These are phyloP conservation scores for Diaporthe velutina DNA, from an alignment of 2,329 filamentous ascomycete genomes.

Conservation along the genomic window DNA sequence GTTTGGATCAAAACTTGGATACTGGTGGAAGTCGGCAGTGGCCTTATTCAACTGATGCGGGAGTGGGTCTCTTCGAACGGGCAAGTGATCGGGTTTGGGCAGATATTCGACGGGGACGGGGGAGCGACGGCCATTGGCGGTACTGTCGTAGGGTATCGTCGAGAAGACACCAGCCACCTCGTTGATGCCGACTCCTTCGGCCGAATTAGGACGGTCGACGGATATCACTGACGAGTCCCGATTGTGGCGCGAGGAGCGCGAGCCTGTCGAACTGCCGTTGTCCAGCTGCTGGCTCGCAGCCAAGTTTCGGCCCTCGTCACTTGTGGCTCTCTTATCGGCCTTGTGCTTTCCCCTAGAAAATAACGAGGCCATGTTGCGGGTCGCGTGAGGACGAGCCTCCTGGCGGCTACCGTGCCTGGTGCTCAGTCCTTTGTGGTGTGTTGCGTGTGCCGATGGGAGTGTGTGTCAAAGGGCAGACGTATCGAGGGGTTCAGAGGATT, in stretches of 20 bases:
- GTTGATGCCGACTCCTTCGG: slow-evolving; percentile 73
- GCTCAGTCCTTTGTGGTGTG: slow-evolving; percentile 18
- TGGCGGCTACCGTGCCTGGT: slow-evolving; percentile 15
- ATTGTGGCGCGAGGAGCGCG: slow-evolving; percentile 80
- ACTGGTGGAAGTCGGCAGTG: slow-evolving; percentile 87
- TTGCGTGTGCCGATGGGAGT: slow-evolving; percentile 22
- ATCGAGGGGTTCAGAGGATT: slow-evolving; percentile 15
- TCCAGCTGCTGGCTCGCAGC: slow-evolving; percentile 69
- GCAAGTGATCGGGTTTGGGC: slow-evolving; percentile 74
- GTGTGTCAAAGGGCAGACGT: background rate
- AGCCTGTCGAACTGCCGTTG: slow-evolving; percentile 62
- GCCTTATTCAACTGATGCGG: slow-evolving; percentile 88
- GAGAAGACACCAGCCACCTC: slow-evolving; percentile 87
- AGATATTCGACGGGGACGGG: slow-evolving; percentile 81
- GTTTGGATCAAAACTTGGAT: slow-evolving; percentile 78
- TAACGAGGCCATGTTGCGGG: slow-evolving; percentile 68
- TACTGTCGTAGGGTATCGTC: slow-evolving; percentile 86
- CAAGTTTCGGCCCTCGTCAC: slow-evolving; percentile 69
- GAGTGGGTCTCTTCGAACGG: slow-evolving; percentile 77
- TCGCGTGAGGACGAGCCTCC: slow-evolving; percentile 33
- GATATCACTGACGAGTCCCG: slow-evolving; percentile 80
- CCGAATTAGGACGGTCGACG: slow-evolving; percentile 74
- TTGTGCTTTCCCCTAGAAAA: slow-evolving; percentile 92
- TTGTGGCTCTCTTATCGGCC: slow-evolving; percentile 70
- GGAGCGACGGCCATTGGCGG: slow-evolving; percentile 73